Percentiles rank a stretch among this genome's conserved stretches.
These are phyloP conservation scores for Trichomonas gallinae DNA, from an alignment of 208 protist species.

Conservation along the genomic window DNA sequence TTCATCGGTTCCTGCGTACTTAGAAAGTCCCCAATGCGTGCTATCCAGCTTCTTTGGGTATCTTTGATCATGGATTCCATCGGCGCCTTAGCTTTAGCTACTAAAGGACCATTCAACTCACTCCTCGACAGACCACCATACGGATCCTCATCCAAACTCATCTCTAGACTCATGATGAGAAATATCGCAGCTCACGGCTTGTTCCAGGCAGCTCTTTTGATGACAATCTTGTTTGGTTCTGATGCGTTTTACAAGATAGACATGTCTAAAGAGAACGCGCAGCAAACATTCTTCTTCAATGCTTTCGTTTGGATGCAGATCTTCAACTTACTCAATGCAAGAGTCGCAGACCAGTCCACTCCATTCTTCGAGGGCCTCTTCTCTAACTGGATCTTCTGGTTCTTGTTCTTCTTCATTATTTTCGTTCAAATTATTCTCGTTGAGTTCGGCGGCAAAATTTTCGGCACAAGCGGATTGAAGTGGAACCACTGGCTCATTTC, in stretches of 20 bases:
- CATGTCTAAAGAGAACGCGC: neutral
- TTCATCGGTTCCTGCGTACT: constrained; percentile 31
- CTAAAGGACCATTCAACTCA: neutral
- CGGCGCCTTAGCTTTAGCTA: neutral
- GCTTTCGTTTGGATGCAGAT: neutral
- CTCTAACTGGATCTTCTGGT: neutral
- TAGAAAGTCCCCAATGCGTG: constrained; percentile 20
- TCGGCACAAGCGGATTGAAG: neutral
- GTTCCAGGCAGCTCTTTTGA: constrained; percentile 5
- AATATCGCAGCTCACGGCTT: neutral
- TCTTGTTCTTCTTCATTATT: neutral
- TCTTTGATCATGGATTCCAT: constrained; percentile 21
- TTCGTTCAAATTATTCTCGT: neutral
- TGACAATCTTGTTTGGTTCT: neutral
- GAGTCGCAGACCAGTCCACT: neutral
- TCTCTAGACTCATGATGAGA: neutral
- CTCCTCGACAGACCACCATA: constrained; percentile 10
- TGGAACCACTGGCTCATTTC: constrained; percentile 11
- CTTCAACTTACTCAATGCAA: neutral
- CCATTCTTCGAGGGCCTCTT: constrained; percentile 15
- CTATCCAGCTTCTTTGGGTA: constrained; percentile 36
- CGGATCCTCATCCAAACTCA: neutral
- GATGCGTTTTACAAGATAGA: neutral
- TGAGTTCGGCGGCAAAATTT: neutral
- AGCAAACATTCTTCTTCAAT: constrained; percentile 1